Evolutionary conservation across 1,284 basidiomycete genomes (phyloP), one percentile per base, ranked within the genome.

Genomic region (Polyporus tsugae): DNA sequence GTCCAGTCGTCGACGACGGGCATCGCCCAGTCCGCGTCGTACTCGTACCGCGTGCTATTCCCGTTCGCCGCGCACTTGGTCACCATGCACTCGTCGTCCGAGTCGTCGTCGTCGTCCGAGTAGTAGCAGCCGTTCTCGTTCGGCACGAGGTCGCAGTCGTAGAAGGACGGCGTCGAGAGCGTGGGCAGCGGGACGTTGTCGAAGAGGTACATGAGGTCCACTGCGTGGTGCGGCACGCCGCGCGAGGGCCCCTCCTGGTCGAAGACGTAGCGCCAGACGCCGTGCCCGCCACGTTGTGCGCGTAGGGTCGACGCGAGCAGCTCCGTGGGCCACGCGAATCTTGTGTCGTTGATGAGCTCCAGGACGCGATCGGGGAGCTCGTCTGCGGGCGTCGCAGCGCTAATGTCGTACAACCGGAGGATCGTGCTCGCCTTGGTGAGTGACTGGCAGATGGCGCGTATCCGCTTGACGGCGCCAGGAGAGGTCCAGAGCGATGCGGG

Each of bases 231-330:
- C 2, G 89, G 86, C 13, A 87, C 79, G 25, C 87, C 85, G 53
- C 86, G 83, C 49, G 84, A 82, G 3, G 91, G 90, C 2, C 89
- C 86, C 73, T 92, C 92, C 79, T 93, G 92, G 79, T 93, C 91
- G 74, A 93, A 93, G 33, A 92, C 87, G 75, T 91, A 93, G 64
- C 92, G 84, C 87, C 89, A 93, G 2, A 92, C 90, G 25, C 85
- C 85, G 42, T 80, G 82, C 0, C 87, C 89, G 19, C 84, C 83
- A 4, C 86, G 81, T 63, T 84, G 84, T 10, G 75, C 79, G 63
- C 82, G 83, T 2, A 86, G 82, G 60, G 70, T 71, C 25, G 68
- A 58, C 6, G 85, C 85, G 58, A 89, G 81, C 73, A 87, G 85
- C 41, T 93, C 89, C 0, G 88, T 90, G 7, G 91, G 91, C 91